Evolutionary conservation across 2,329 filamentous ascomycete genomes (phyloP).

Genomic region (Ophiostoma sp.): DNA sequence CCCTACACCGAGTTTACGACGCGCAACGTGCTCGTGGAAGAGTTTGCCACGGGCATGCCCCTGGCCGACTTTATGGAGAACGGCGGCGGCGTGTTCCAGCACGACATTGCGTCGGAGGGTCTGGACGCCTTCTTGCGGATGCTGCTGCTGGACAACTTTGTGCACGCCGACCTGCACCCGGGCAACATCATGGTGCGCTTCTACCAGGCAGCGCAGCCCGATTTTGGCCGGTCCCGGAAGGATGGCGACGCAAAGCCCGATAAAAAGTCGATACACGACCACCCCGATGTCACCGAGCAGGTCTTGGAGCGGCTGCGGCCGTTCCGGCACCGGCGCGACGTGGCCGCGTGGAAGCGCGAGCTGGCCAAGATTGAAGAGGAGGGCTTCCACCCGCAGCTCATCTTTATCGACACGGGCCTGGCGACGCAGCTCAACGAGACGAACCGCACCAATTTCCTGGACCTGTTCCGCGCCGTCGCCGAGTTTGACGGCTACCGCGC

Average conservation of each 20-base stretch:
- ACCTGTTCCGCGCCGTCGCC: slow-evolving; percentile 90
- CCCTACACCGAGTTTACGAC: slow-evolving; percentile 91
- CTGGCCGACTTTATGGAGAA: slow-evolving; percentile 85
- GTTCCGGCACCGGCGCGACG: slow-evolving; percentile 57
- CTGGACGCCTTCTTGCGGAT: slow-evolving; percentile 94
- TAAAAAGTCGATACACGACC: slow-evolving; percentile 29
- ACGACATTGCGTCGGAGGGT: slow-evolving; percentile 90
- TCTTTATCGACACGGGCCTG: slow-evolving; percentile 95
- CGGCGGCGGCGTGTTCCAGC: slow-evolving; percentile 86
- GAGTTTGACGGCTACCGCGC: slow-evolving; percentile 97
- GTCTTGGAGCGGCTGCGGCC: slow-evolving; percentile 77
- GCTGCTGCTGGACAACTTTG: slow-evolving; percentile 95
- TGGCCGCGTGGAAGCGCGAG: slow-evolving; percentile 65
- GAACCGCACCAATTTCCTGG: slow-evolving; percentile 87
- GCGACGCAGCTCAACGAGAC: slow-evolving; percentile 86
- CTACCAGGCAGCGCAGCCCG: slow-evolving; percentile 73
- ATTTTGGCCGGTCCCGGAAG: slow-evolving; percentile 40
- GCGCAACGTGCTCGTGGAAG: slow-evolving; percentile 85
- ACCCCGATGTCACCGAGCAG: slow-evolving; percentile 75
- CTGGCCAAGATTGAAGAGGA: slow-evolving; percentile 74
- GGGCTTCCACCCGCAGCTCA: slow-evolving; percentile 86
- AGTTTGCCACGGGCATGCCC: slow-evolving; percentile 92
- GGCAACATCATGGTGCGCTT: slow-evolving; percentile 99
- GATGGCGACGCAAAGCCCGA: neutral
- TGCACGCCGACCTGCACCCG: slow-evolving; percentile 92